Conservation (phyloP, 768 basidiomycete species). For the Pleurotus tuoliensis region DNA sequence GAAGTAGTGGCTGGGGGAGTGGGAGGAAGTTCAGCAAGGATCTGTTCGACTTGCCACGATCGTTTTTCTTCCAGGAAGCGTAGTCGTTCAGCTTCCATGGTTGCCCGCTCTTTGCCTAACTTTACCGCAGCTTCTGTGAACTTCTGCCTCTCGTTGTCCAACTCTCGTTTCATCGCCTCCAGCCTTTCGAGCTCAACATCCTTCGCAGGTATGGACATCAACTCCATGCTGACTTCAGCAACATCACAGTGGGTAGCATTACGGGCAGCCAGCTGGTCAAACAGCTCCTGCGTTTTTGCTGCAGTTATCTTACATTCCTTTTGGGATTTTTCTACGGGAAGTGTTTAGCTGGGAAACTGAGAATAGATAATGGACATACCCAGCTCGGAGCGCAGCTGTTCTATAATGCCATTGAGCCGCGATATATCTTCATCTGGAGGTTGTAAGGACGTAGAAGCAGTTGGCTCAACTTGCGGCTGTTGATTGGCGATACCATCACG, state of each 20-base stretch:
- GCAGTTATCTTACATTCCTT: constrained; percentile 39
- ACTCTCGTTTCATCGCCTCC: constrained; percentile 46
- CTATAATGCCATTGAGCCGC: constrained; percentile 46
- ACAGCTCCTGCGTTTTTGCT: constrained; percentile 46
- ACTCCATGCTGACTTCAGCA: constrained; percentile 46
- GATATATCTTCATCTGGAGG: constrained; percentile 40
- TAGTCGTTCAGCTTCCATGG: constrained; percentile 61
- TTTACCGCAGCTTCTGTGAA: constrained; percentile 62
- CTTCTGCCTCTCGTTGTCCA: constrained; percentile 62
- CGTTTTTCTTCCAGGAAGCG: constrained; percentile 66
- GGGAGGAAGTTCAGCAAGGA: constrained; percentile 55
- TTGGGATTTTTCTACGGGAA: constrained; percentile 39
- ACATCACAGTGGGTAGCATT: constrained; percentile 20
- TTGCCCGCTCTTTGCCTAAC: constrained; percentile 60
- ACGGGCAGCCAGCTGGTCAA: constrained; percentile 46
- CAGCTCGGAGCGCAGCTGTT: constrained; percentile 51
- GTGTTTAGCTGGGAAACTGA: not conserved
- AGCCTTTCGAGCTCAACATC: constrained; percentile 56
- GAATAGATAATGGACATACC: constrained; percentile 33
- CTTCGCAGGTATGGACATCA: constrained; percentile 46
- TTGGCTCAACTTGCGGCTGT: constrained; percentile 10
- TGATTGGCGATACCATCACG: constrained; percentile 28
- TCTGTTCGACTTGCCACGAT: constrained; percentile 64
- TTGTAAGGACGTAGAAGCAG: constrained; percentile 14
- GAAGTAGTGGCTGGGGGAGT: constrained; percentile 30